These are phyloP conservation scores for Trichosporon inkin DNA, from an alignment of 1,284 basidiomycete genomes.

Conservation along the genomic window DNA sequence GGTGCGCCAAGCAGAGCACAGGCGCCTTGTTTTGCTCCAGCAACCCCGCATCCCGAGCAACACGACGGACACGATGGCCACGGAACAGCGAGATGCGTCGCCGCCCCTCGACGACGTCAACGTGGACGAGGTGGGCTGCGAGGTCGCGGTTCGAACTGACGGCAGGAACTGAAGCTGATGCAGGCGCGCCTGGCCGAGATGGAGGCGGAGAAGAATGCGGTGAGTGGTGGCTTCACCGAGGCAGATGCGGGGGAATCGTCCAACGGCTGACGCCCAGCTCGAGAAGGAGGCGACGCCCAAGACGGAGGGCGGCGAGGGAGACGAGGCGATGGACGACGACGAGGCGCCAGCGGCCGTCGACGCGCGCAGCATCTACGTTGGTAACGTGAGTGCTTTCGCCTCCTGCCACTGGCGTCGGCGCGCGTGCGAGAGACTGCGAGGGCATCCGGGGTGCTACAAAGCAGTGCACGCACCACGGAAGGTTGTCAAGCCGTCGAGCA, in stretches of 20 bases:
- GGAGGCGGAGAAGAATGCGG: conserved; percentile 75
- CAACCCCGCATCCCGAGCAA: neutral
- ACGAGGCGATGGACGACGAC: conserved; percentile 59
- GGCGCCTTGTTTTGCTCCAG: too few relatives aligned
- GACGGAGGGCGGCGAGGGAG: conserved; percentile 15
- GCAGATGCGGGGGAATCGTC: conserved; percentile 25
- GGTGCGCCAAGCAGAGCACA: conserved; percentile 7
- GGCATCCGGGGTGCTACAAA: too few relatives aligned
- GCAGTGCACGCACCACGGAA: too few relatives aligned
- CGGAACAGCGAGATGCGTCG: conserved; percentile 37
- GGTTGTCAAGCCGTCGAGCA: too few relatives aligned
- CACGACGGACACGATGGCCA: conserved; percentile 42
- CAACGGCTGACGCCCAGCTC: neutral
- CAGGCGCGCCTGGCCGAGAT: conserved; percentile 84
- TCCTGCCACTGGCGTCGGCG: neutral
- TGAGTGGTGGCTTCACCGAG: conserved; percentile 20
- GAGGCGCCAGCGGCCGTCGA: conserved; percentile 66
- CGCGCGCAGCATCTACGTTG: conserved; percentile 86
- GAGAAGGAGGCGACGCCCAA: conserved; percentile 3
- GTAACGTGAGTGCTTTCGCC: conserved; percentile 71
- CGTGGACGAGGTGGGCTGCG: conserved; percentile 41
- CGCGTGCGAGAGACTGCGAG: neutral
- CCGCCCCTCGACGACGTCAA: conserved; percentile 41
- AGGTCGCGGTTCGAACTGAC: neutral
- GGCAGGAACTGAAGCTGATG: conserved; percentile 61